Evolutionary conservation across 2,329 filamentous ascomycete genomes (phyloP), one percentile per base, ranked within the genome.

Genomic region (Coniochaeta hoffmannii): DNA sequence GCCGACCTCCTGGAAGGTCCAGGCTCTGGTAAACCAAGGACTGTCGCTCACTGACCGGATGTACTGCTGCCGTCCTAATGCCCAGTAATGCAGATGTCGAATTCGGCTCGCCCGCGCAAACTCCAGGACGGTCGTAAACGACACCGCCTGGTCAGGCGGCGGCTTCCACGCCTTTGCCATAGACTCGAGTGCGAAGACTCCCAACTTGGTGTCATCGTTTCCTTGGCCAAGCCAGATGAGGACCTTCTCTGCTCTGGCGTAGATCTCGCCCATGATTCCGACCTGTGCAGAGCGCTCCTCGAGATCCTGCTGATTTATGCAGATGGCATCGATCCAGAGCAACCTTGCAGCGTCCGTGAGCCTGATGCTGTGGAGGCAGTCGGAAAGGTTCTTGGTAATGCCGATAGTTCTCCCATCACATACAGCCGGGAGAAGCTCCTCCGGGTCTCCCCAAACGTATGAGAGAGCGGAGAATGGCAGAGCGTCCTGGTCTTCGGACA

Each of bases 391-490:
- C 7, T 46, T 28, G 10, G 41, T 22, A 17, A 46, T 46, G 4
- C 17, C 17, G 9, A 46, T 46, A 11, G n/a, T 24, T 28, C 24
- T 28, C 4, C 41, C 41, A n/a, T 46, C 41, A n/a, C 41, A 46
- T 24, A 24, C 11, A 19, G 24, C 34, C 9, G 34, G 34, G 8
- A 9, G 34, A 12, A 36, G 34, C 9, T 36, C 10, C 5, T 5
- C 15, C 15, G 10, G 10, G 15, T 36, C 34, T 12, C 34, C 34
- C 34, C 34, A 36, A 14, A n/a, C 34, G 15, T 36, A 36, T n/a
- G 34, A 36, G 10, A 36, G 34, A 5, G 34, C 34, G 10, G 34
- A 36, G 15, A 62, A 60, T 53, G 57, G 54, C 14, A 51, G 34
- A 7, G 56, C 53, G n/a, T 53, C 26, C n/a, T 50, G 4, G 15